Evolutionary conservation across 352 stramenopile species (phyloP).

Genomic region (Phytophthora tentaculata): DNA sequence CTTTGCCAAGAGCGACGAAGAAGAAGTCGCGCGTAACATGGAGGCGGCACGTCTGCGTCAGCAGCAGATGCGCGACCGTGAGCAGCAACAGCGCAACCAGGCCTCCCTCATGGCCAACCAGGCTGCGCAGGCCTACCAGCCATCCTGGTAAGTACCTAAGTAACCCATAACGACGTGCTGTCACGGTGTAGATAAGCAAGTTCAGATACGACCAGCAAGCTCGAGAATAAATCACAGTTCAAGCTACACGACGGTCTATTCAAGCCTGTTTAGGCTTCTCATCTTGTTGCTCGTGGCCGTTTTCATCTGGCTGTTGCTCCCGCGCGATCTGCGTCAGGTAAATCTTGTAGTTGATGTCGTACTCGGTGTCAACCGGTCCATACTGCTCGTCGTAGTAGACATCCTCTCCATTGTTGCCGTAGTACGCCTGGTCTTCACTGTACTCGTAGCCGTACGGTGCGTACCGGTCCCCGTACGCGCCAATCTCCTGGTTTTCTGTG

Average conservation of each 20-base stretch:
- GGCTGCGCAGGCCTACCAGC: conserved; percentile 51
- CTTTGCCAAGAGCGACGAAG: conserved; percentile 77
- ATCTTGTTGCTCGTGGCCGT: conserved; percentile 13
- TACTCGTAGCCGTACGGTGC: conserved; percentile 30
- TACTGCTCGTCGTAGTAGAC: conserved; percentile 22
- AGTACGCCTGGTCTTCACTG: conserved; percentile 12
- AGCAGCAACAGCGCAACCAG: conserved; percentile 70
- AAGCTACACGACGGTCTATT: conserved; percentile 10
- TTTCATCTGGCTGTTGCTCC: conserved; percentile 30
- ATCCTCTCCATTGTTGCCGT: conserved; percentile 13
- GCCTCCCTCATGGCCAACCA: conserved; percentile 75
- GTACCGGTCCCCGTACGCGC: conserved; percentile 12
- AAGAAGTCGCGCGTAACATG: conserved; percentile 80
- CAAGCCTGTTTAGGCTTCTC: conserved; percentile 9
- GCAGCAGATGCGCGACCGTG: conserved; percentile 53
- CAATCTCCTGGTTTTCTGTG: conserved; percentile 16
- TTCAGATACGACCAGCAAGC: conserved; percentile 9
- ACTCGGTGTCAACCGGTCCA: conserved; percentile 52
- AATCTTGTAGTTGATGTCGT: conserved; percentile 80
- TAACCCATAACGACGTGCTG: neutral
- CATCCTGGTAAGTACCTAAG: conserved; percentile 40
- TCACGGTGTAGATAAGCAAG: conserved; percentile 10
- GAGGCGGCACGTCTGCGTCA: conserved; percentile 59
- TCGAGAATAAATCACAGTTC: conserved; percentile 12
- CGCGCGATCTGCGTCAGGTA: conserved; percentile 61